Conservation (phyloP, 2,329 filamentous ascomycete species). For the Delphinella strobiligena region DNA sequence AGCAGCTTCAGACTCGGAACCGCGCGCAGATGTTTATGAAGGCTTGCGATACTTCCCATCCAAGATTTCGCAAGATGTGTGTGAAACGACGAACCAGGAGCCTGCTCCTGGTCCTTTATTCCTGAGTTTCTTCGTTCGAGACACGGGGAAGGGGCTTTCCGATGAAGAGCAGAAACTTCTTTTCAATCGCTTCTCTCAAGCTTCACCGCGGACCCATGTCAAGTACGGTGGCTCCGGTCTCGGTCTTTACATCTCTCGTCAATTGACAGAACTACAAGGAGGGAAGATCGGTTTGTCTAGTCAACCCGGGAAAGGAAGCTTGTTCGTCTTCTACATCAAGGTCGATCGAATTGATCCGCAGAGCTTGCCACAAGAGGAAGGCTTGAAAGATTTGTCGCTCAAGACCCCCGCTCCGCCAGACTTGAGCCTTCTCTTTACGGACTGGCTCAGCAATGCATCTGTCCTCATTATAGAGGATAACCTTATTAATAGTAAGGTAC, state of each 20-base stretch:
- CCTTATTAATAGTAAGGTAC: constrained; percentile 28
- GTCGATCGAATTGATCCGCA: constrained; percentile 17
- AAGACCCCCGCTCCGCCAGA: not conserved
- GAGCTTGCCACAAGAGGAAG: not conserved
- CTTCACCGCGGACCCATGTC: constrained; percentile 53
- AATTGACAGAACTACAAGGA: constrained; percentile 54
- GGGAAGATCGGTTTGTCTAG: constrained; percentile 55
- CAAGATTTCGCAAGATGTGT: not conserved
- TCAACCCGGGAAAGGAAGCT: constrained; percentile 43
- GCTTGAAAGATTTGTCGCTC: not conserved
- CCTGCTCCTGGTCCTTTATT: constrained; percentile 19
- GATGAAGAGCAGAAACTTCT: constrained; percentile 30
- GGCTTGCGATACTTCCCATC: not conserved
- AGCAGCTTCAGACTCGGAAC: not conserved
- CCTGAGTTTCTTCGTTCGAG: constrained; percentile 22
- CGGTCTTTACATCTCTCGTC: constrained; percentile 56
- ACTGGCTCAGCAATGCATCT: too few relatives aligned
- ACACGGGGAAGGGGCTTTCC: constrained; percentile 24
- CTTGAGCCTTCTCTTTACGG: too few relatives aligned
- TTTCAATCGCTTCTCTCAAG: constrained; percentile 57
- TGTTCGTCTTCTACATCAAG: constrained; percentile 55
- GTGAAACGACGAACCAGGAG: not conserved
- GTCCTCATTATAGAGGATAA: constrained; percentile 23
- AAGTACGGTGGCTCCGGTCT: constrained; percentile 58
- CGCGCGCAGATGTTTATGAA: not conserved